These are phyloP conservation scores for Teunomyces funiuensis DNA, from an alignment of 805 yeast species.

Conservation along the genomic window DNA sequence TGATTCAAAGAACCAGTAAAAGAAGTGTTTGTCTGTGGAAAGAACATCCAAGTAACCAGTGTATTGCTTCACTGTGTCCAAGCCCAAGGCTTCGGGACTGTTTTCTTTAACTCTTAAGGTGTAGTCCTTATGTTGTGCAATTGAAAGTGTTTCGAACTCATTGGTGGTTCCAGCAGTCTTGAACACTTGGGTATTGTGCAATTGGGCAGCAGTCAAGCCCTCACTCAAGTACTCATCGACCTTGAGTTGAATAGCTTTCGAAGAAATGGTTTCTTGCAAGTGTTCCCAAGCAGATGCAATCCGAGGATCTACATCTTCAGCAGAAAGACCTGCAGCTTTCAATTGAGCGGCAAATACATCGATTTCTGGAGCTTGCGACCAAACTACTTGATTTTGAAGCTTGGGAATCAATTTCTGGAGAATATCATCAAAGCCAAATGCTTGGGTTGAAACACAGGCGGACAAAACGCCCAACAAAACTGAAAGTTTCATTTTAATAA, in stretches of 20 bases:
- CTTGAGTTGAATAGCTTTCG: conserved; percentile 9
- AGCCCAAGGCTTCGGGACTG: conserved; percentile 35
- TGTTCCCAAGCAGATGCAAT: conserved; percentile 16
- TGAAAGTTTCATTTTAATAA: neutral
- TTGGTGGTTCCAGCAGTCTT: conserved; percentile 2
- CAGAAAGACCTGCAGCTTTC: neutral
- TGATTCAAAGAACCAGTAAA: conserved; percentile 34
- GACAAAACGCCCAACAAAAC: conserved; percentile 1
- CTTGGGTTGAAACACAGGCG: conserved; percentile 2
- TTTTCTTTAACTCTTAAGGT: conserved; percentile 31
- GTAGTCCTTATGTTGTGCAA: conserved; percentile 23
- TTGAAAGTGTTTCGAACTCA: conserved; percentile 12
- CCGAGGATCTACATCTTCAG: neutral
- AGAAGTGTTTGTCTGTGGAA: conserved; percentile 29
- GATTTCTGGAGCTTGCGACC: conserved; percentile 1
- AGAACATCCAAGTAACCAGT: conserved; percentile 42
- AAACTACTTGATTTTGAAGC: neutral
- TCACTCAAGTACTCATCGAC: conserved; percentile 10
- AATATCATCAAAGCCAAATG: neutral
- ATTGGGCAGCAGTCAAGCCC: conserved; percentile 6
- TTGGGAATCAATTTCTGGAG: neutral
- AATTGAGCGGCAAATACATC: conserved; percentile 1
- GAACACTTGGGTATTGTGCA: conserved; percentile 11
- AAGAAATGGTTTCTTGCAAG: conserved; percentile 11
- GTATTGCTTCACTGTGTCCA: conserved; percentile 37